Percentiles rank a stretch among this genome's conserved stretches.
phyloP scores from a whole-genome alignment of 805 yeast genomes.

The Clavispora santaluciae region DNA sequence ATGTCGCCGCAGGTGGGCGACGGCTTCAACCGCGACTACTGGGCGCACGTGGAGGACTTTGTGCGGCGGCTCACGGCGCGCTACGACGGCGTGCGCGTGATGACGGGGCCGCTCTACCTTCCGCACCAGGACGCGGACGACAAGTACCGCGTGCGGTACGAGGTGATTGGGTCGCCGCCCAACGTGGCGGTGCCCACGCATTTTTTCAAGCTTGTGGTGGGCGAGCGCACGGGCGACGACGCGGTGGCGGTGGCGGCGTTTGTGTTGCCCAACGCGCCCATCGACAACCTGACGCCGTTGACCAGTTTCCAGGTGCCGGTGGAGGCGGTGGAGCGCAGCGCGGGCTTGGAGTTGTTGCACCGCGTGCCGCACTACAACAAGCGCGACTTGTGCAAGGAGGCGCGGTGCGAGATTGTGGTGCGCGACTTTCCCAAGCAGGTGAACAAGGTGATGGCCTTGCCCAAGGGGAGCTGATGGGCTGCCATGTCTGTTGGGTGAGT shows the following conservation, averaged over 20 bases:
- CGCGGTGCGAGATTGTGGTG: slow-evolving; percentile 72
- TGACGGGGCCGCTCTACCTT: slow-evolving; percentile 90
- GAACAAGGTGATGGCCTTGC: slow-evolving; percentile 7
- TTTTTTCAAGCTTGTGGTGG: slow-evolving; percentile 86
- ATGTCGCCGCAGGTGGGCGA: slow-evolving; percentile 97
- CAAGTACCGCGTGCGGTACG: slow-evolving; percentile 78
- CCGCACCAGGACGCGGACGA: slow-evolving; percentile 82
- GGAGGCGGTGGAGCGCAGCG: slow-evolving; percentile 80
- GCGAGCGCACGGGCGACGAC: slow-evolving; percentile 50
- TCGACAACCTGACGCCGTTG: slow-evolving; percentile 66
- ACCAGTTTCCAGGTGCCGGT: slow-evolving; percentile 80
- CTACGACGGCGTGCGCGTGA: slow-evolving; percentile 73
- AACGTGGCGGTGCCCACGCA: slow-evolving; percentile 96
- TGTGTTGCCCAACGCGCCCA: slow-evolving; percentile 84
- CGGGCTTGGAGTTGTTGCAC: slow-evolving; percentile 78
- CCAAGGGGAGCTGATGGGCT: neutral
- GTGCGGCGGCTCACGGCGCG: slow-evolving; percentile 68
- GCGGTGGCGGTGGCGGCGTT: slow-evolving; percentile 81
- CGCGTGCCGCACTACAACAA: slow-evolving; percentile 54
- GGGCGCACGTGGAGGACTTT: slow-evolving; percentile 96
- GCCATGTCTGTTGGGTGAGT: no score
- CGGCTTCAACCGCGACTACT: slow-evolving; percentile 93
- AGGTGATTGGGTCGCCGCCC: slow-evolving; percentile 95
- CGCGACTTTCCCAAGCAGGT: slow-evolving; percentile 65
- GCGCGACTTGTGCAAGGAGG: slow-evolving; percentile 72